phyloP scores from a whole-genome alignment of 805 yeast genomes.

The Candida maltosa region DNA sequence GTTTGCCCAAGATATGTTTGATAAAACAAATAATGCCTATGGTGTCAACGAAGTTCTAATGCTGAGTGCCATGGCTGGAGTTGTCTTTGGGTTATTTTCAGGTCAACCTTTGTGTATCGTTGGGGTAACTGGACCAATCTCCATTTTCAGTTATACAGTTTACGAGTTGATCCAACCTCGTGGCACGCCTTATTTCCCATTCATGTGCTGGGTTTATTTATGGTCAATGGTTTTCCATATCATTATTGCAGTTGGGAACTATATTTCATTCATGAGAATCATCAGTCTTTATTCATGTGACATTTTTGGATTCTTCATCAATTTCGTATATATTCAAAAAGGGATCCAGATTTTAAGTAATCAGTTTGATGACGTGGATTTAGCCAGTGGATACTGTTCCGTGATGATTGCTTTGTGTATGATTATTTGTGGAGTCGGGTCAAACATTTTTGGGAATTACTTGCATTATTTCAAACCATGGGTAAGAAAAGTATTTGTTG shows the following conservation, averaged over 20 bases:
- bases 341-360: slow-evolving; percentile 78
- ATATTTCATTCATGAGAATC: slow-evolving; percentile 61
- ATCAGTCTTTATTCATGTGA: slow-evolving; percentile 86
- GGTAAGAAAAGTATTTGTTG: slow-evolving; percentile 69
- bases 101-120: slow-evolving; percentile 95
- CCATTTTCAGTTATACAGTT: slow-evolving; percentile 89
- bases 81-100: slow-evolving; percentile 77
- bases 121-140: slow-evolving; percentile 95
- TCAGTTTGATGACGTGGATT: slow-evolving; percentile 52
- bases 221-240: slow-evolving; percentile 89
- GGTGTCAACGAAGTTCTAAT: slow-evolving; percentile 90
- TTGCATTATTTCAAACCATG: slow-evolving; percentile 60
- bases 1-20: slow-evolving; percentile 96
- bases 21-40: slow-evolving; percentile 78
- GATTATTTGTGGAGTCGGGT: slow-evolving; percentile 70
- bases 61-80: slow-evolving; percentile 84
- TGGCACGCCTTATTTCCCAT: slow-evolving; percentile 67
- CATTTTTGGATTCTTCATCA: slow-evolving; percentile 88
- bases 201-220: slow-evolving; percentile 93
- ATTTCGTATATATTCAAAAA: slow-evolving; percentile 82
- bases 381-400: slow-evolving; percentile 65
- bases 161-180: slow-evolving; percentile 62
- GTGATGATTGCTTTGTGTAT: slow-evolving; percentile 72
- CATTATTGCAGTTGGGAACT: slow-evolving; percentile 64
- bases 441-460: slow-evolving; percentile 53